These are phyloP conservation scores for Kwoniella dendrophila DNA, from an alignment of 768 basidiomycete species.

Conservation along the genomic window DNA sequence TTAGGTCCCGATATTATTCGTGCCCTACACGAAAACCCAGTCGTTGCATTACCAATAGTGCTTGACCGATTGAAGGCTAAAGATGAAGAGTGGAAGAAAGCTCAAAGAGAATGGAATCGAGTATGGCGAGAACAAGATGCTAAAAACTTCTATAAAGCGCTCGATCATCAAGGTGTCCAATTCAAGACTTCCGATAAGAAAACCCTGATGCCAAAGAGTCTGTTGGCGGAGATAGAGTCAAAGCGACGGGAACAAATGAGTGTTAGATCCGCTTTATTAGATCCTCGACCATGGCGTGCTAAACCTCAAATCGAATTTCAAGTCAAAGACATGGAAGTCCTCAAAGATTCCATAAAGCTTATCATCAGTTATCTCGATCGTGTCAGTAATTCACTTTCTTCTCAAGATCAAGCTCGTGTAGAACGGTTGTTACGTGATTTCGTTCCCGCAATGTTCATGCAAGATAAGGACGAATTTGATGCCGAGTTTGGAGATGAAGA, in stretches of 20 bases:
- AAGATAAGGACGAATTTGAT: slow-evolving; percentile 58
- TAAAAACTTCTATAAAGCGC: slow-evolving; percentile 96
- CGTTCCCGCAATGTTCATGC: slow-evolving; percentile 75
- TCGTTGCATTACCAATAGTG: slow-evolving; percentile 87
- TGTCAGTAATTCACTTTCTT: slow-evolving; percentile 67
- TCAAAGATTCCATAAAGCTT: slow-evolving; percentile 87
- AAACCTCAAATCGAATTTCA: slow-evolving; percentile 75
- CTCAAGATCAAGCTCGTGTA: slow-evolving; percentile 75
- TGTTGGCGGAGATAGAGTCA: slow-evolving; percentile 54
- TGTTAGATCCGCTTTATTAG: slow-evolving; percentile 49
- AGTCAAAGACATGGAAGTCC: slow-evolving; percentile 73
- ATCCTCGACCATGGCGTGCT: slow-evolving; percentile 59
- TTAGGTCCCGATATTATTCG: slow-evolving; percentile 55
- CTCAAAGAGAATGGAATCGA: slow-evolving; percentile 91
- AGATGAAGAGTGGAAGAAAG: slow-evolving; percentile 95
- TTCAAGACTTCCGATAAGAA: slow-evolving; percentile 95
- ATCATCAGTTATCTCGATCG: slow-evolving; percentile 89
- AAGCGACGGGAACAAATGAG: slow-evolving; percentile 55
- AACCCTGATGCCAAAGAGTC: slow-evolving; percentile 53
- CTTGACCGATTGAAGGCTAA: slow-evolving; percentile 84
- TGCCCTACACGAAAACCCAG: slow-evolving; percentile 88
- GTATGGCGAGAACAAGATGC: slow-evolving; percentile 94
- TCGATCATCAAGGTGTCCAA: slow-evolving; percentile 91
- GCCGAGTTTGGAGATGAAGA: slow-evolving; percentile 54
- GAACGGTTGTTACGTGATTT: slow-evolving; percentile 84